These are phyloP conservation scores for Reticulomyxa filosa DNA, from an alignment of 78 protist genomes.

Conservation along the genomic window DNA sequence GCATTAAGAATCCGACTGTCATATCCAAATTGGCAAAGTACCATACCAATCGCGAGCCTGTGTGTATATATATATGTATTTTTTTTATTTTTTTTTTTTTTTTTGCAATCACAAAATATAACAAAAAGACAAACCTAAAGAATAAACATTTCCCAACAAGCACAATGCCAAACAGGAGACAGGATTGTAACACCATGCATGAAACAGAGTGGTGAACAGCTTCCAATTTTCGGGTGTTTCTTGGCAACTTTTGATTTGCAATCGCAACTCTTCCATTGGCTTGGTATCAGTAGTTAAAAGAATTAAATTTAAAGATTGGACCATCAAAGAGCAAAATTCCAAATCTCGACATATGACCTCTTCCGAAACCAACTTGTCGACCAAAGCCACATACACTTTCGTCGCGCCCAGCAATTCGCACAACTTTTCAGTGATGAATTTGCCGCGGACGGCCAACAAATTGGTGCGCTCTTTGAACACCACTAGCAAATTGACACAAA, in stretches of 20 bases:
- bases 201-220: neutral
- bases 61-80: too few species aligned
- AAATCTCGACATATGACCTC: too few species aligned
- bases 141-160: constrained; percentile 22
- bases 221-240: neutral
- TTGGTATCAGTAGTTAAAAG: constrained; percentile 43
- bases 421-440: too few species aligned
- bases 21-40: neutral
- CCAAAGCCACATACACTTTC: too few species aligned
- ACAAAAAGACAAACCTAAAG: neutral
- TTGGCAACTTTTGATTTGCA: neutral
- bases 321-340: constrained; percentile 38
- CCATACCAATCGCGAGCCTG: too few species aligned
- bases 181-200: constrained; percentile 48
- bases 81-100: neutral
- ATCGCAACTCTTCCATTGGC: neutral
- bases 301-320: constrained; percentile 52
- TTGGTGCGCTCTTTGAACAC: too few species aligned
- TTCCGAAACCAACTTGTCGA: too few species aligned
- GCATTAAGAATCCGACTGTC: neutral
- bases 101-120: neutral
- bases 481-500: too few species aligned
- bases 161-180: constrained; percentile 42
- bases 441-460: too few species aligned
- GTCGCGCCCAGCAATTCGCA: too few species aligned